These are phyloP conservation scores for Nicotiana sylvestris DNA, from an alignment of 257 asterid genomes.

Conservation along the genomic window DNA sequence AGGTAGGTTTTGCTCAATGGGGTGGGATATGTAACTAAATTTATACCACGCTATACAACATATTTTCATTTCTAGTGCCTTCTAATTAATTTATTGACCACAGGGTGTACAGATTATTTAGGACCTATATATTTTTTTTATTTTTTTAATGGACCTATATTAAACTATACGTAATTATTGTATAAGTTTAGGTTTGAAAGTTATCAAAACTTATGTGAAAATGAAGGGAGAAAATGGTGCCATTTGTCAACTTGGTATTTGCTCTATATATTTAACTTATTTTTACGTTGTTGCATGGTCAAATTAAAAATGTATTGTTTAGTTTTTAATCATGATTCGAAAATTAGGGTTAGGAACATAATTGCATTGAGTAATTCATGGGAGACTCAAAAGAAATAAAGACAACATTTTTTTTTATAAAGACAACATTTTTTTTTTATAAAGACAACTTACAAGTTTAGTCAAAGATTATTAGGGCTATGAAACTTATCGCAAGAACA, in stretches of 20 bases:
- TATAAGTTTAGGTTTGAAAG: not conserved
- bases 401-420: not conserved
- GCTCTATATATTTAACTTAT: not conserved
- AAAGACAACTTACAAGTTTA: not conserved
- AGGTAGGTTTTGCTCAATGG: too few species aligned
- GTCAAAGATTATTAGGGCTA: not conserved
- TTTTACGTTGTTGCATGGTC: conserved; percentile 1
- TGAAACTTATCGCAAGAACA: not conserved
- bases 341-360: not conserved
- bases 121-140: not conserved
- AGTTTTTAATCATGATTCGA: not conserved
- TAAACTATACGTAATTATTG: not conserved
- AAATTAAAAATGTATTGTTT: not conserved
- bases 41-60: too few species aligned
- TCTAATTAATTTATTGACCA: not conserved
- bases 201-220: not conserved
- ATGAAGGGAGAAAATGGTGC: not conserved
- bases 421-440: too few species aligned
- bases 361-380: not conserved
- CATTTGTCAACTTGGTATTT: not conserved
- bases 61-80: too few species aligned
- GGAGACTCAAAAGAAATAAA: not conserved
- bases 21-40: too few species aligned
- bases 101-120: not conserved
- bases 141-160: not conserved